A percentile compares a stretch with the other conserved stretches of the same genome.
Conservation (phyloP, 1,284 basidiomycete species). For the Ustilago tritici region DNA sequence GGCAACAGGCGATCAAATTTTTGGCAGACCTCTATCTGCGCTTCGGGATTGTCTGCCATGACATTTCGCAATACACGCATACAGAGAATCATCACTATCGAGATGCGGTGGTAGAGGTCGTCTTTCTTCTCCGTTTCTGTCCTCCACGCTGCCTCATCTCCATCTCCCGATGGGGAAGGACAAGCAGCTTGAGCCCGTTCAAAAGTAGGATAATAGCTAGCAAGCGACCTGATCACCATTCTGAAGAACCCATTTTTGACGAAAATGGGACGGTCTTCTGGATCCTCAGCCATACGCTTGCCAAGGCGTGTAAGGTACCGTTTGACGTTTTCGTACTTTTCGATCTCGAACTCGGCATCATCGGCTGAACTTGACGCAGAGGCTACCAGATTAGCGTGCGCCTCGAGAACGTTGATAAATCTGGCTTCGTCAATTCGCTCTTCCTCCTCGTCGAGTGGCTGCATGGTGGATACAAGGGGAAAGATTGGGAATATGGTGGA, state of each 20-base stretch:
- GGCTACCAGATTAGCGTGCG: neutral
- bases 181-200: conserved; percentile 6
- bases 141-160: neutral
- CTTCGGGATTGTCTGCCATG: conserved; percentile 29
- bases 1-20: conserved; percentile 21
- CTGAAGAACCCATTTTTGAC: neutral
- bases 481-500: neutral
- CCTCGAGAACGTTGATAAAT: neutral
- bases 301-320: neutral
- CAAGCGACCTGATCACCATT: neutral
- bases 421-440: neutral
- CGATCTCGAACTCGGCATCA: neutral
- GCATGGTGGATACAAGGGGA: neutral
- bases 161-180: neutral
- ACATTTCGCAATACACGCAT: conserved; percentile 29
- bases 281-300: neutral
- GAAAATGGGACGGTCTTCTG: neutral
- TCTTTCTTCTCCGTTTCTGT: neutral
- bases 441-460: neutral
- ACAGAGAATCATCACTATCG: conserved; percentile 14
- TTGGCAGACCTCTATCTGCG: conserved; percentile 17
- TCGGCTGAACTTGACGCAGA: neutral
- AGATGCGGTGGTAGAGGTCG: conserved; percentile 18
- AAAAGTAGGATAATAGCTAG: neutral
- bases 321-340: neutral